Conservation (phyloP, 495 filamentous ascomycete genomes). For the Durotheca rogersii region DNA sequence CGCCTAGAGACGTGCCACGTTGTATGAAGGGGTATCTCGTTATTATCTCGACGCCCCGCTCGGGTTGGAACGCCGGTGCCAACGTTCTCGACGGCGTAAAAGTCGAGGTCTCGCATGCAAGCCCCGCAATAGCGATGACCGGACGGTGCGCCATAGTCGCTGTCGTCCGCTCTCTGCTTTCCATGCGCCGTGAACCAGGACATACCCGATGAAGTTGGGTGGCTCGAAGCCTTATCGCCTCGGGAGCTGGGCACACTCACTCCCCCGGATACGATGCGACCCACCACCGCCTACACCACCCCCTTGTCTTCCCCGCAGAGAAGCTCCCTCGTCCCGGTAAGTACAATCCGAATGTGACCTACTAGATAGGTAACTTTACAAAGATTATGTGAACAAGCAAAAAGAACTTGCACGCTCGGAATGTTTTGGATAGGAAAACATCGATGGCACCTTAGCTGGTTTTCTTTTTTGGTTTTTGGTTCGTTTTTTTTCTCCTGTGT, state of each 20-base stretch:
- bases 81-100: conserved; percentile 56
- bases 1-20: conserved; percentile 42
- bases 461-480: no score
- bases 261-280: neutral
- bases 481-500: no score
- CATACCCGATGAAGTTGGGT: neutral
- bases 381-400: no score
- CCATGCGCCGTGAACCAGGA: neutral
- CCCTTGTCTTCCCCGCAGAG: neutral
- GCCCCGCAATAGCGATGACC: conserved; percentile 55
- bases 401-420: no score
- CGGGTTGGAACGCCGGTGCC: conserved; percentile 55
- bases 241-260: neutral
- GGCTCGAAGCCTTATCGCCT: neutral
- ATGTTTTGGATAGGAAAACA: no score
- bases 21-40: conserved; percentile 51
- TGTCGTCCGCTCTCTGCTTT: neutral
- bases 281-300: neutral
- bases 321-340: neutral
- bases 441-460: no score
- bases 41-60: conserved; percentile 48
- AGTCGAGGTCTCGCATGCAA: conserved; percentile 58
- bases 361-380: no score
- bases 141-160: conserved; percentile 38
- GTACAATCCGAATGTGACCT: no score